A percentile compares a stretch with the other conserved stretches of the same genome.
phyloP scores from a whole-genome alignment of 305 asterid genomes.

The Andrographis paniculata region DNA sequence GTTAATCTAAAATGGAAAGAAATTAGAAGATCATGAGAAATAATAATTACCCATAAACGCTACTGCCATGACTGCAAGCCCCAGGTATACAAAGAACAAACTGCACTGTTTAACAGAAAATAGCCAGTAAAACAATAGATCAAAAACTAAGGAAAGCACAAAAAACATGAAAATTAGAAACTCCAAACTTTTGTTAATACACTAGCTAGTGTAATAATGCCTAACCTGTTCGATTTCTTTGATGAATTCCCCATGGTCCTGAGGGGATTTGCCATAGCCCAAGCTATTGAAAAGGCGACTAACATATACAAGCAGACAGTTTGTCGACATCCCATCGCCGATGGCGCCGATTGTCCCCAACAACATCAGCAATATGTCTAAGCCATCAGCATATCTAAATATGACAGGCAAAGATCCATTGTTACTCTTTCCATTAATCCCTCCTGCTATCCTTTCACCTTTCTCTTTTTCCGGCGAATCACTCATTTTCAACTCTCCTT shows the following conservation, averaged over 20 bases:
- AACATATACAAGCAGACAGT: slow-evolving; percentile 59
- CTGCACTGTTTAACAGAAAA: slow-evolving; percentile 52
- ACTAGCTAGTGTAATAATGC: not conserved
- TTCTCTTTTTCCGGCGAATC: not conserved
- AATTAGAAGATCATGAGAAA: not conserved
- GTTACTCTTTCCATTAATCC: slow-evolving; percentile 13
- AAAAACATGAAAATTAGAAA: not conserved
- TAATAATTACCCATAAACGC: slow-evolving; percentile 73
- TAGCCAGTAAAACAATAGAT: slow-evolving; percentile 9
- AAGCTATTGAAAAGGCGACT: slow-evolving; percentile 67
- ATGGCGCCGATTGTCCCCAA: slow-evolving; percentile 85
- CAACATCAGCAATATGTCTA: slow-evolving; percentile 55
- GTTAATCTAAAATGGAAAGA: too few relatives aligned
- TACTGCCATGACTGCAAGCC: slow-evolving; percentile 62
- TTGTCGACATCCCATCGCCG: slow-evolving; percentile 84
- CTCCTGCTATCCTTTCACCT: slow-evolving; percentile 4
- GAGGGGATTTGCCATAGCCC: slow-evolving; percentile 55
- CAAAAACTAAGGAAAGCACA: too few relatives aligned
- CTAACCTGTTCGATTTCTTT: slow-evolving; percentile 61
- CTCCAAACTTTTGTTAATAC: not conserved
- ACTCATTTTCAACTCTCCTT: slow-evolving; percentile 12
- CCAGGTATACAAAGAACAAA: slow-evolving; percentile 74
- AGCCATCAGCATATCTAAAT: slow-evolving; percentile 68
- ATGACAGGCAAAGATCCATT: slow-evolving; percentile 30
- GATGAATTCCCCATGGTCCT: slow-evolving; percentile 47